Evolutionary conservation across 1,284 basidiomycete genomes (phyloP), one percentile per base, ranked within the genome.

Genomic region (Ganoderma lucidum): DNA sequence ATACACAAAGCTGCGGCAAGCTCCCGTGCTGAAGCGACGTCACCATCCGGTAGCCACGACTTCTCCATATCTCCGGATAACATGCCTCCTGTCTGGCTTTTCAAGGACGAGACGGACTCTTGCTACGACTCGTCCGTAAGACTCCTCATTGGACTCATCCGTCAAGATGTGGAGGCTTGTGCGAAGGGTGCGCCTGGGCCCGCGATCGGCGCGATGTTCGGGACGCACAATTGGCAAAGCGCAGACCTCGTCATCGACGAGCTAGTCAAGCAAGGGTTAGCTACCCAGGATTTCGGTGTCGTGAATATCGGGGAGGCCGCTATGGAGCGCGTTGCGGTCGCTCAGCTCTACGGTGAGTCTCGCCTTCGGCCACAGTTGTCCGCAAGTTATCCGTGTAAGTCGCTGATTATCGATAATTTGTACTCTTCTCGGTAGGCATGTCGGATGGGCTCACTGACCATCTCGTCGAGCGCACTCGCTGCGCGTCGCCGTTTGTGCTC

Each of bases 211-310:
- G 89, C 94, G 37, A 80, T 96, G 3, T 96, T 97, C 74, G 96
- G 93, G 1, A 95, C 96, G 30, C 96, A 97, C 77, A 97, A 97
- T 77, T 87, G 89, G 84, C 81, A 83, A 23, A 93, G 90, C 65
- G 88, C 87, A 68, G 81, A 87, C 51, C 78, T 88, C 63, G 86
- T 96, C 58, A 78, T 95, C n/a, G 83, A 86, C 28, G 87, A 88
- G 72, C 83, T 97, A 65, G 85, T 90, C 2, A 76, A 79, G 51
- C 82, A 82, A 14, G 90, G 90, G 6, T 78, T 96, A 64, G 94
- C 88, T 17, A 75, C 42, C 15, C 69, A 71, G 23, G 73, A 72
- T 6, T 75, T 75, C 19, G 77, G 74, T 42, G 79, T 77, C 5
- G 69, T 89, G 28, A 71, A 76, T 9, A 76, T 92, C 41, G 76